phyloP scores from a whole-genome alignment of 2,329 filamentous ascomycete genomes.

The Arthrobotrys entomopaga region DNA sequence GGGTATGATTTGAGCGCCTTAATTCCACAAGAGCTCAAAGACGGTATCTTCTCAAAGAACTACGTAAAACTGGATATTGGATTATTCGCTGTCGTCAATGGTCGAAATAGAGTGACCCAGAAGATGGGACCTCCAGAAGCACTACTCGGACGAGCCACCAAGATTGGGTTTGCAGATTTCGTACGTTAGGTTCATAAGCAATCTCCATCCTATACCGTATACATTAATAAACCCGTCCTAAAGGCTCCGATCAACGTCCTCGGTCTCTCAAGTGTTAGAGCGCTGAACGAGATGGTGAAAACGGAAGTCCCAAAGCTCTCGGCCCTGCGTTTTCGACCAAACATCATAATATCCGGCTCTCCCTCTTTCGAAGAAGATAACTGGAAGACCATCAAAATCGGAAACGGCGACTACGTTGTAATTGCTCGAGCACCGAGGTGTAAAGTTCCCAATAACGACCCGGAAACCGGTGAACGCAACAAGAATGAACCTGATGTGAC shows the following conservation, averaged over 20 bases:
- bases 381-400: conserved; percentile 70
- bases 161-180: conserved; percentile 76
- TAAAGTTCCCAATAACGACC: conserved; percentile 52
- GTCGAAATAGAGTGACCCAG: conserved; percentile 69
- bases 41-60: conserved; percentile 49
- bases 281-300: conserved; percentile 70
- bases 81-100: conserved; percentile 75
- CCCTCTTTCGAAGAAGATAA: conserved; percentile 75
- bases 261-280: conserved; percentile 72
- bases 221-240: conserved; percentile 61
- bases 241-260: conserved; percentile 75
- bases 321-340: conserved; percentile 74
- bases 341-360: conserved; percentile 75
- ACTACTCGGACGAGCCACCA: conserved; percentile 72
- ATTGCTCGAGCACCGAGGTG: conserved; percentile 49
- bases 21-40: conserved; percentile 60
- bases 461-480: conserved; percentile 50
- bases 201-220: neutral
- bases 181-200: conserved; percentile 62
- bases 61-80: conserved; percentile 64
- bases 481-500: conserved; percentile 51
- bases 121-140: conserved; percentile 70
- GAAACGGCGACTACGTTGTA: conserved; percentile 44
- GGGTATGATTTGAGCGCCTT: conserved; percentile 65
- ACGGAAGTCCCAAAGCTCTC: conserved; percentile 69